Conservation (phyloP, 768 basidiomycete genomes). For the Pulveroboletus sp. region DNA sequence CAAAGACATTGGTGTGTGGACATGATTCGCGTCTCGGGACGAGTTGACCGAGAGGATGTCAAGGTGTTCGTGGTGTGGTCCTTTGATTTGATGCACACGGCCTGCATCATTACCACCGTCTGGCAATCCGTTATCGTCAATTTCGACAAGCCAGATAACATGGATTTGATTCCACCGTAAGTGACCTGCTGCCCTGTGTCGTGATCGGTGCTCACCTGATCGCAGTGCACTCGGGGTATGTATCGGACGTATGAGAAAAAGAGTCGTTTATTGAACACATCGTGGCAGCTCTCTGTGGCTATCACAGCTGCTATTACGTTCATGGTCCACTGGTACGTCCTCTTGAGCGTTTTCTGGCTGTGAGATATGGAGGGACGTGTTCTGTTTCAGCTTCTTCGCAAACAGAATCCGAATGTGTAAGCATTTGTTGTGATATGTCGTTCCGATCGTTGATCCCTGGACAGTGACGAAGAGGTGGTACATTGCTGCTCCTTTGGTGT, state of each 20-base stretch:
- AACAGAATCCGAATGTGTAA: conserved; percentile 33
- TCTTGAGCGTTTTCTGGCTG: neutral
- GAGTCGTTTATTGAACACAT: neutral
- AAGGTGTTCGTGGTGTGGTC: conserved; percentile 29
- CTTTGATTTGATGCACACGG: conserved; percentile 27
- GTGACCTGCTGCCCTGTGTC: neutral
- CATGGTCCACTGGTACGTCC: conserved; percentile 30
- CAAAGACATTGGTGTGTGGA: conserved; percentile 25
- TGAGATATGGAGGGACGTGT: neutral
- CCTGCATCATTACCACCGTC: conserved; percentile 21
- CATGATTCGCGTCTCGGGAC: neutral
- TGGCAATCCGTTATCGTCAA: conserved; percentile 28
- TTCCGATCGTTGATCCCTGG: conserved; percentile 1
- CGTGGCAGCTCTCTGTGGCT: conserved; percentile 28
- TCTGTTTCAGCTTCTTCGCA: conserved; percentile 25
- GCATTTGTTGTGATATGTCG: neutral
- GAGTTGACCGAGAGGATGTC: neutral
- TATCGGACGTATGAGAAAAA: neutral
- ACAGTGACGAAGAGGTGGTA: conserved; percentile 33
- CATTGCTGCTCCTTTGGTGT: conserved; percentile 26
- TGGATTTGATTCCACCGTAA: conserved; percentile 30
- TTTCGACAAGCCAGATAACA: conserved; percentile 20
- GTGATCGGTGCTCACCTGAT: neutral
- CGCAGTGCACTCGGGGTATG: conserved; percentile 28
- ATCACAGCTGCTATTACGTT: conserved; percentile 30